phyloP scores from a whole-genome alignment of 257 asterid genomes.

The Plectranthus barbatus region DNA sequence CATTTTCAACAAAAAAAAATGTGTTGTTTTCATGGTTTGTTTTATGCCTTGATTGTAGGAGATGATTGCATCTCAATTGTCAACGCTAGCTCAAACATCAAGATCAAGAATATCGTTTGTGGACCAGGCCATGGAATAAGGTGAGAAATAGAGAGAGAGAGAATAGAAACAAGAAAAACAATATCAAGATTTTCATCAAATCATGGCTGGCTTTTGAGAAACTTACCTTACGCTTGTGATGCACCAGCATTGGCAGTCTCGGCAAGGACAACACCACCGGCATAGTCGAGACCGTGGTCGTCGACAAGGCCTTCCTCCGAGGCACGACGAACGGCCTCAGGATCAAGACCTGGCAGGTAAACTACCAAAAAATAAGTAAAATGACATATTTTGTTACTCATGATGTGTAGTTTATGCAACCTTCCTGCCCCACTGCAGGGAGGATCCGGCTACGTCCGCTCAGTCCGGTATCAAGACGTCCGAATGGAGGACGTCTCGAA shows the following conservation, averaged over 20 bases:
- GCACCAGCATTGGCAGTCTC: conserved; percentile 90
- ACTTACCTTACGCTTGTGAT: conserved; percentile 9
- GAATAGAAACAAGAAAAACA: too few species aligned
- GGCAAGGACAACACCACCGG: conserved; percentile 77
- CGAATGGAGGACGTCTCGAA: conserved; percentile 67
- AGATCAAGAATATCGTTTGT: conserved; percentile 66
- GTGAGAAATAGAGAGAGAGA: conserved; percentile 14
- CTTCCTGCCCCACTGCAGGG: conserved; percentile 37
- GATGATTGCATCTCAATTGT: conserved; percentile 95
- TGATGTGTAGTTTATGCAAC: neutral
- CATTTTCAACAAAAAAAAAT: too few species aligned
- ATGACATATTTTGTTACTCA: neutral
- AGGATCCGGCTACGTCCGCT: conserved; percentile 64
- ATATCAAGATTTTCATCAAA: too few species aligned
- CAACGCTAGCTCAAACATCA: conserved; percentile 61
- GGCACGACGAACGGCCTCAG: conserved; percentile 84
- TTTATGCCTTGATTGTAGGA: conserved; percentile 49
- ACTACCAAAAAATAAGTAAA: too few species aligned
- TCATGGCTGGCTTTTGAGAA: too few species aligned
- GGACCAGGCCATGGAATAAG: conserved; percentile 99
- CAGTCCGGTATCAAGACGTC: conserved; percentile 59
- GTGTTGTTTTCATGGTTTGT: neutral
- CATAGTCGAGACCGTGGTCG: conserved; percentile 56
- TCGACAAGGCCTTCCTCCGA: conserved; percentile 57
- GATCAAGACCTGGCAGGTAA: conserved; percentile 98